Evolutionary conservation across 495 filamentous ascomycete species (phyloP).

Genomic region (Neurospora sp.): DNA sequence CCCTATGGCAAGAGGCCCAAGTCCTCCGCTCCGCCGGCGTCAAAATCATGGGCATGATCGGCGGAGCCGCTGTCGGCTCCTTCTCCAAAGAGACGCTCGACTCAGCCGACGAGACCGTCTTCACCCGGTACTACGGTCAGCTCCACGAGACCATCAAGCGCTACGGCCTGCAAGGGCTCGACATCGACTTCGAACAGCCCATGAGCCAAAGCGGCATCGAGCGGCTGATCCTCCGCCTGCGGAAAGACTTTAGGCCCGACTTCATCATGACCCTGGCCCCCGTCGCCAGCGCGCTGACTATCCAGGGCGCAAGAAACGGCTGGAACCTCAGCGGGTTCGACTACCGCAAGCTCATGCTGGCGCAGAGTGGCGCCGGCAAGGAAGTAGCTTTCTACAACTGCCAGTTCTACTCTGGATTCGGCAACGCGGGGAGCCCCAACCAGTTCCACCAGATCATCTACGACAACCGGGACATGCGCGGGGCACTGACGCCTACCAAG

Average conservation of each 20-base stretch:
- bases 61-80: conserved; percentile 64
- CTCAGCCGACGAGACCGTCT: conserved; percentile 35
- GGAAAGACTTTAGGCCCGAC: conserved; percentile 54
- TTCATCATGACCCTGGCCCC: conserved; percentile 75
- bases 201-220: conserved; percentile 63
- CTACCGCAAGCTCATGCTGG: conserved; percentile 44
- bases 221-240: conserved; percentile 60
- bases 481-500: conserved; percentile 54
- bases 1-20: conserved; percentile 58
- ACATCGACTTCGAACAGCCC: conserved; percentile 74
- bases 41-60: conserved; percentile 72
- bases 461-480: conserved; percentile 21
- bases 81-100: conserved; percentile 49
- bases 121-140: conserved; percentile 58
- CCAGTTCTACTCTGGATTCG: conserved; percentile 82
- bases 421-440: conserved; percentile 45
- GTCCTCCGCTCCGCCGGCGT: conserved; percentile 50
- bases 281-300: conserved; percentile 56
- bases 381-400: conserved; percentile 67
- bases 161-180: conserved; percentile 57
- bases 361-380: conserved; percentile 29
- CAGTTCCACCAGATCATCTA: conserved; percentile 48
- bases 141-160: conserved; percentile 48
- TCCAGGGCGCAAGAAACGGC: conserved; percentile 24
- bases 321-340: conserved; percentile 65